Base-by-base conservation (phyloP, 2,329 filamentous ascomycete species). In the Exophiala viscosa region DNA sequence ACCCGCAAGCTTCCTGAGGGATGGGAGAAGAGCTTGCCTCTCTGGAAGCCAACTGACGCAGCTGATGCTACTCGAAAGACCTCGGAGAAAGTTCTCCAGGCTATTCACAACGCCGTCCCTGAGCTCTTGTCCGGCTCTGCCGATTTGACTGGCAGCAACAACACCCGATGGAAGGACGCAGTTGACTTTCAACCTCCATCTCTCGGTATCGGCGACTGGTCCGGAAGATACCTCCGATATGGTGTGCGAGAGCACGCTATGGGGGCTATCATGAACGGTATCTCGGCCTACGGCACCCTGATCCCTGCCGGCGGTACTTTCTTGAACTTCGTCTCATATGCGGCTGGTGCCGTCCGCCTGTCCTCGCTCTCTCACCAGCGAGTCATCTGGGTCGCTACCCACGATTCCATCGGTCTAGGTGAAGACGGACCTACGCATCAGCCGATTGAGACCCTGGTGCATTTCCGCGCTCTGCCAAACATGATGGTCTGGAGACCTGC, bases 401-500 rank as follows among this genome's bases (percentile, higher is more conserved):
- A 97, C 83, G 92, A 97, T 82, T 96, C 92, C 62, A 99, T 99
- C 67, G 93, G 93, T 80, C 89, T 97, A 64, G 93, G 93, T 76
- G 93, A 99, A 79, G 93, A 99, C 69, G 93, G 93, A 60, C 92
- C 93, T 64, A 99, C 93, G 52, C 93, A 99, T 79, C 93, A 99
- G 83, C 93, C 93, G 73, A 96, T 99, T 65, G 93, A 99, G 85
- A 96, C 90, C 40, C 85, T 97, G 60, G 87, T 91, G 56, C 93
- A 97, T 78, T 97, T 97, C 90, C 92, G 93, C 73, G 93, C 93
- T 62, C 84, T 97, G 65, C 93, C 93, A 70, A 99, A 99, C 86
- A 88, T 87, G 81, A 96, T 97, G 89, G 92, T 97, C 67, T 97
- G 93, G 93, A 91, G 93, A 70, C 93, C 93, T 64, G 92, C 93